Base-by-base conservation (phyloP, 78 protist genomes). In the Dictyostelium purpureum region DNA sequence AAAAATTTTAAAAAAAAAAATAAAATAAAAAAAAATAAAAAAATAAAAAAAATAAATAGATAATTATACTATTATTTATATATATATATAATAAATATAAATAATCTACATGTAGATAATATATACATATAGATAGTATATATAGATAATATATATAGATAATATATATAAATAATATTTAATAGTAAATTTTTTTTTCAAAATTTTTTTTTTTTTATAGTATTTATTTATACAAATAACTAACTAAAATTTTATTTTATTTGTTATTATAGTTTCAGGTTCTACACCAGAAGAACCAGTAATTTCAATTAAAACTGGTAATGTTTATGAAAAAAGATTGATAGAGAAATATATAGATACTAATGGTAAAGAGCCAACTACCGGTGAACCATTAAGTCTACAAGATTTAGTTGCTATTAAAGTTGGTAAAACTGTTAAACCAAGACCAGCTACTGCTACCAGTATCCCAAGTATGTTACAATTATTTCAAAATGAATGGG, bases 401-500 rank as follows among this genome's bases (percentile, higher is more conserved):
- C 95, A 80, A 19, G 99, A 99, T 71, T 85, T 99, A 7, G 47
- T 98, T 33, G 65, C 43, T 12, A 33, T 98, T 18, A 74, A 93
- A 24, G 40, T 63, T 35, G 81, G 51, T 21, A 61, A 56, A 6
- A n/a, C 33, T 43, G n/a, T 37, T 31, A 82, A 75, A 21, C 97
- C 99, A 33, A 92, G 98, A n/a, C 96, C 96, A 4, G 54, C 87
- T 16, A 24, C 87, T 0, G 95, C 97, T 2, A 81, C 98, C 6
- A 77, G 93, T 51, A 87, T 99, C 10, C 99, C 99, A 4, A 75
- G 91, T 18, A 31, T 99, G 93, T 74, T 99, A n/a, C 49, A 66
- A 7, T 31, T 96, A 35, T 76, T 98, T 31, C 99, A 99, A 85
- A 79, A 78, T 40, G 99, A 99, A 89, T 99, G 99, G 99, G 99